These are phyloP conservation scores for Singerocomus inundabilis DNA, from an alignment of 1,284 basidiomycete species.

Conservation along the genomic window DNA sequence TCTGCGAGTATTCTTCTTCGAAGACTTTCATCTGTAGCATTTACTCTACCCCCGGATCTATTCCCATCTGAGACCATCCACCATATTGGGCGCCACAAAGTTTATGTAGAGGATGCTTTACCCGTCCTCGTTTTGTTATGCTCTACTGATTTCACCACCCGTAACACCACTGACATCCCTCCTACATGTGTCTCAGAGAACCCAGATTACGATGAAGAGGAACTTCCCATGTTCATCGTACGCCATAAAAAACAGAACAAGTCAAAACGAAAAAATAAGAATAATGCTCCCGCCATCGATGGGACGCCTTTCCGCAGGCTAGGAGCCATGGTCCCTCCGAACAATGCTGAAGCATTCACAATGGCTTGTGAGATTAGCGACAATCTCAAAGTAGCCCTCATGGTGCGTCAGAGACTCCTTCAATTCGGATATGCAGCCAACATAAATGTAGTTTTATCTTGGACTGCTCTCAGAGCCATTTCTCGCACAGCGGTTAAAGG, in stretches of 20 bases:
- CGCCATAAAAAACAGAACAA: slow-evolving; percentile 23
- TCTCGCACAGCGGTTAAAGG: slow-evolving; percentile 15
- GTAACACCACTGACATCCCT: background rate
- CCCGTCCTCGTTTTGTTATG: slow-evolving; percentile 17
- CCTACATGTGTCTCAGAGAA: background rate
- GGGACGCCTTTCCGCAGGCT: slow-evolving; percentile 28
- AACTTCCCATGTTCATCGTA: slow-evolving; percentile 1
- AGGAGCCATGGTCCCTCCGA: slow-evolving; percentile 26
- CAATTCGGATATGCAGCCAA: background rate
- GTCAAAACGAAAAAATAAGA: slow-evolving; percentile 13
- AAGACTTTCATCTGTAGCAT: slow-evolving; percentile 20
- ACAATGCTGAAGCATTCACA: slow-evolving; percentile 20
- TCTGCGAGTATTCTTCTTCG: slow-evolving; percentile 15
- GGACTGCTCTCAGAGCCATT: slow-evolving; percentile 18
- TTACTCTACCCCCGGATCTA: slow-evolving; percentile 20
- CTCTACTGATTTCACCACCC: slow-evolving; percentile 13
- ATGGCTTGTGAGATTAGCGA: slow-evolving; percentile 21
- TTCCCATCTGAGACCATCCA: slow-evolving; percentile 10
- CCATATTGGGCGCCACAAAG: slow-evolving; percentile 17
- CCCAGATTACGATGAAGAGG: slow-evolving; percentile 2
- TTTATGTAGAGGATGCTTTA: slow-evolving; percentile 24
- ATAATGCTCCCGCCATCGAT: slow-evolving; percentile 19
- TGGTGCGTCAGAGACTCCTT: slow-evolving; percentile 21
- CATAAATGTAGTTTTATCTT: slow-evolving; percentile 24
- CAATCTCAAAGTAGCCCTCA: slow-evolving; percentile 28